Evolutionary conservation across 495 filamentous ascomycete species (phyloP), one percentile per base, ranked within the genome.

Genomic region (Aspergillus taichungensis): DNA sequence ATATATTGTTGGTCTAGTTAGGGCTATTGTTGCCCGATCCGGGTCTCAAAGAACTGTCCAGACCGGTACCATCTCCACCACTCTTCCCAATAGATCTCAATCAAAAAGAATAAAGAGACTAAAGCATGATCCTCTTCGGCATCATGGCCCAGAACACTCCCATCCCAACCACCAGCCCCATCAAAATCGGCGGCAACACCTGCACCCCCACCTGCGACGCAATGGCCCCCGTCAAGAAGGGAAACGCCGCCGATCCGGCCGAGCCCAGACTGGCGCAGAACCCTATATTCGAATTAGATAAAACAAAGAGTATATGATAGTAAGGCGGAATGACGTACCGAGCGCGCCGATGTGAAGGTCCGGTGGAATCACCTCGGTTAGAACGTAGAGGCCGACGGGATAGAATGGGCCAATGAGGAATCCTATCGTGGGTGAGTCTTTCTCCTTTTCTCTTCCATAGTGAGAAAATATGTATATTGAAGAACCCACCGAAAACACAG

Each of bases 401-500:
- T 75, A 80, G 34, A 55, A 54, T n/a, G 56, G 56, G n/a, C 56
- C 56, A 34, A 56, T 56, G 41, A 59, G 56, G 35, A 59, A 59
- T 31, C 56, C 56, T 59, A 27, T 8, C n/a, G n/a, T 18, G 37
- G 29, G 35, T 39, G 10, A 56, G 6, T 34, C 13, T 13, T 11
- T 40, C 11, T 36, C 24, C 28, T 29, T 30, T 28, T 3, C 10
- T 36, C 39, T 14, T 14, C 8, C 3, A 24, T 24, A 24, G 18
- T 1, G 4, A 24, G 18, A 24, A 24, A 24, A 24, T 28, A 36
- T 43, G 28, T 12, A 24, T 13, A 2, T 8, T 8, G 31, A 3
- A 31, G 13, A 13, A 37, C 42, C 79, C 63, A n/a, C 84, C 84
- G 37, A 86, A 61, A 9, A 85, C 56, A 11, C 74, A 63, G 3